Conservation (phyloP, 495 filamentous ascomycete genomes). For the Aspergillus sparsus region DNA sequence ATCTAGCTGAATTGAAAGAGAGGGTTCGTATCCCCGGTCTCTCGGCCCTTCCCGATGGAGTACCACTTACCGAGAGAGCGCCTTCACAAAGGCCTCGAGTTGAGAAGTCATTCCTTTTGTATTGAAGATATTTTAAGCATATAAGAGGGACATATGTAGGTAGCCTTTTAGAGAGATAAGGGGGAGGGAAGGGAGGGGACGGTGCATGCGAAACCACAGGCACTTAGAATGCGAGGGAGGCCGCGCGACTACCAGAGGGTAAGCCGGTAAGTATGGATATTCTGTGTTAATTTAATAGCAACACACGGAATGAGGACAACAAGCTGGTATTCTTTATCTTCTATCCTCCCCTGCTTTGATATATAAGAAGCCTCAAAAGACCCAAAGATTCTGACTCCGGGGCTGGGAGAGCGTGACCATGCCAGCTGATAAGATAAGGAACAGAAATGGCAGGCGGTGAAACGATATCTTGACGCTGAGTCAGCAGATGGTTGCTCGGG, state of each 20-base stretch:
- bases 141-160: background rate
- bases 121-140: background rate
- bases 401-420: too few species aligned
- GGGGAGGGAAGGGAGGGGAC: background rate
- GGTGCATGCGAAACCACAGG: background rate
- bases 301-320: too few species aligned
- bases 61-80: conserved; percentile 45
- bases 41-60: background rate
- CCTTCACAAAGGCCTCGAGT: conserved; percentile 41
- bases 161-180: too few species aligned
- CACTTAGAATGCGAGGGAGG: too few species aligned
- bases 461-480: conserved; percentile 15
- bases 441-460: conserved; percentile 30
- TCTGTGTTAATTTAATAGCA: too few species aligned
- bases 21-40: background rate
- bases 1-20: conserved; percentile 1
- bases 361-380: too few species aligned
- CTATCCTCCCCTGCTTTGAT: too few species aligned
- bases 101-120: conserved; percentile 29
- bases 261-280: too few species aligned
- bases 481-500: conserved; percentile 45
- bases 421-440: conserved; percentile 23
- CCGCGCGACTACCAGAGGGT: too few species aligned
- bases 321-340: too few species aligned
- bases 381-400: too few species aligned